Base-by-base conservation (phyloP, 2,329 filamentous ascomycete species). In the Paecilomyces fulvus region DNA sequence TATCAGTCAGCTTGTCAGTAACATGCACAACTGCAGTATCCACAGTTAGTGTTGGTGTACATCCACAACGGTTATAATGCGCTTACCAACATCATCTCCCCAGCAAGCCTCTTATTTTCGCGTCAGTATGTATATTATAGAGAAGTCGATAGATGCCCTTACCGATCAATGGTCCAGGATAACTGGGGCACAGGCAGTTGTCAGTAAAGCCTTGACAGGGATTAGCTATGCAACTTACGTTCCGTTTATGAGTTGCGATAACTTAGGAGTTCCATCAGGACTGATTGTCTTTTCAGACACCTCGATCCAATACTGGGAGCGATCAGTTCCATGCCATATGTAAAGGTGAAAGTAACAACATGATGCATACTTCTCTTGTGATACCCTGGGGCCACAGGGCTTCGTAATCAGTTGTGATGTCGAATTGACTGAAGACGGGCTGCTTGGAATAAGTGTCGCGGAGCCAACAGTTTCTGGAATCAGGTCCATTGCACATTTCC, bases 1-100 rank as follows among this genome's bases (percentile, higher is more conserved):
- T 59, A 5, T 46, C 53, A 21, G 20, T n/a, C 49, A 46, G 53
- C 51, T 43, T 57, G 25, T 53, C 30, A 14, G 52, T 53, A n/a
- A 53, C 52, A 25, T 53, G 52, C 4, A 53, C 33, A 23, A 53
- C 52, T 49, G 30, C n/a, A 33, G 46, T 10, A 37, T 8, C 3
- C 20, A 6, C 21, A 3, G 48, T 49, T 3, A 23, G 25, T 49
- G 14, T 3, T 23, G 10, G 2, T n/a, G 25, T 3, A 28, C 12
- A 21, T 25, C 14, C 48, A 12, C 23, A 25, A 12, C 21, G 3
- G 10, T 49, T 11, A 12, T 8, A 9, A 12, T 12, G 7, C 6
- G 10, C 48, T 28, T 49, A 49, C 48, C 21, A 25, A 49, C 23
- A 8, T 49, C 48, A 28, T 49, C 48, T 49, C 48, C 48, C 48